These are phyloP conservation scores for Glycine latifolia DNA, from an alignment of 306 rosid genomes.

Conservation along the genomic window DNA sequence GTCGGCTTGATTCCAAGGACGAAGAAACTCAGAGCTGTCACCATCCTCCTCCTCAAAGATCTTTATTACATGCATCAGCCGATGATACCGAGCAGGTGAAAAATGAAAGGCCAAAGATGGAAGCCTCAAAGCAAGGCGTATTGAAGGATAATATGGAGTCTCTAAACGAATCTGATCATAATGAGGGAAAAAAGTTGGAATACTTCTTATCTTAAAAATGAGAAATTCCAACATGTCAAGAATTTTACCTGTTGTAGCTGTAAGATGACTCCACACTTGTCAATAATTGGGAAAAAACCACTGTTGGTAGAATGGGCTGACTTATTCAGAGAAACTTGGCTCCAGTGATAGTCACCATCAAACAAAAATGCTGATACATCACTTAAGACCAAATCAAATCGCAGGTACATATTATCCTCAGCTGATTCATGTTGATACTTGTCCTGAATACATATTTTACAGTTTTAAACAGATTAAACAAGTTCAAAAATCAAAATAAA, in stretches of 20 bases:
- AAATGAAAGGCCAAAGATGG: slow-evolving; percentile 92
- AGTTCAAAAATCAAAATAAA: slow-evolving; percentile 24
- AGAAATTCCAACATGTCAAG: slow-evolving; percentile 35
- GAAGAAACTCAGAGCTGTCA: slow-evolving; percentile 65
- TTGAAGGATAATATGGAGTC: slow-evolving; percentile 79
- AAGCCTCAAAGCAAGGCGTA: slow-evolving; percentile 81
- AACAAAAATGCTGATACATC: slow-evolving; percentile 95
- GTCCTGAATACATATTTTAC: slow-evolving; percentile 67
- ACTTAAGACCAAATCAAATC: slow-evolving; percentile 83
- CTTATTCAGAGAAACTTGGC: slow-evolving; percentile 56
- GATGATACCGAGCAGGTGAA: slow-evolving; percentile 97
- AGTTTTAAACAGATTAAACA: slow-evolving; percentile 29
- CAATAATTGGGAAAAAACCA: slow-evolving; percentile 80
- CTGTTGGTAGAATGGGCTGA: slow-evolving; percentile 51
- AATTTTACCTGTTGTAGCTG: slow-evolving; percentile 85
- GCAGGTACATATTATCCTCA: slow-evolving; percentile 84
- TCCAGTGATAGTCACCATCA: slow-evolving; percentile 92
- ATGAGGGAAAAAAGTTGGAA: slow-evolving; percentile 32
- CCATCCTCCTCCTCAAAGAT: slow-evolving; percentile 75
- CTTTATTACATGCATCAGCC: slow-evolving; percentile 84
- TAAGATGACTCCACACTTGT: slow-evolving; percentile 80
- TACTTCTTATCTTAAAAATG: slow-evolving; percentile 5
- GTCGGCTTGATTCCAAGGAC: slow-evolving; percentile 89
- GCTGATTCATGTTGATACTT: slow-evolving; percentile 58
- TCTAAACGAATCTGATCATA: slow-evolving; percentile 72